These are phyloP conservation scores for Daldinia loculata DNA, from an alignment of 495 filamentous ascomycete genomes.

Conservation along the genomic window DNA sequence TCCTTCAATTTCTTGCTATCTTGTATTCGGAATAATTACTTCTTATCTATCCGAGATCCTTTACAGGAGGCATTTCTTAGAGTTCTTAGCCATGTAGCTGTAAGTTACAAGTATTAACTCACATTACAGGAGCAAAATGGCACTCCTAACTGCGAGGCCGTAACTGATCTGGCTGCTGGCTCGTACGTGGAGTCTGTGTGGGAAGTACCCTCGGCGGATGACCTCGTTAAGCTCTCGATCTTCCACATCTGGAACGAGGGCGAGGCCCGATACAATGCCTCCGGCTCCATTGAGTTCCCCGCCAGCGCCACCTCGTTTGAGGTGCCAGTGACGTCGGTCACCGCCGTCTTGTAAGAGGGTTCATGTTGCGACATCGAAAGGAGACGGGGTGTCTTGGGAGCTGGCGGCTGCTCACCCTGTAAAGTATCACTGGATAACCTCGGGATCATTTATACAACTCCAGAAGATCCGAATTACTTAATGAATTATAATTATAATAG, in stretches of 20 bases:
- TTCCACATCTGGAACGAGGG: conserved; percentile 18
- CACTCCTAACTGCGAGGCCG: conserved; percentile 3
- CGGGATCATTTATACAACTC: too few species aligned
- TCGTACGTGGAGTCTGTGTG: conserved; percentile 16
- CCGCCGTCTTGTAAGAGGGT: conserved; percentile 9
- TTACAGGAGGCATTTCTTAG: background rate
- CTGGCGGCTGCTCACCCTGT: background rate
- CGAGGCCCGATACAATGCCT: conserved; percentile 21
- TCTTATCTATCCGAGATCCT: background rate
- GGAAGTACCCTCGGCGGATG: background rate
- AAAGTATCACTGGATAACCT: background rate
- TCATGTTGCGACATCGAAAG: background rate
- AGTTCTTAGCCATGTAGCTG: background rate
- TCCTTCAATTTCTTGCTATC: too few species aligned
- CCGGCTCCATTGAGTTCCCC: conserved; percentile 15
- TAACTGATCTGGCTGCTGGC: background rate
- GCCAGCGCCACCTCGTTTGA: background rate
- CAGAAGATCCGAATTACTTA: too few species aligned
- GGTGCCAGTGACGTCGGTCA: conserved; percentile 22
- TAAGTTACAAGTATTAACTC: background rate
- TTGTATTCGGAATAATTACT: too few species aligned
- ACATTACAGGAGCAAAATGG: background rate
- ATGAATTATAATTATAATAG: too few species aligned
- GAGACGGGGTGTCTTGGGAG: background rate
- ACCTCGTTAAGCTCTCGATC: conserved; percentile 16